Evolutionary conservation across 1,284 basidiomycete species (phyloP).

Genomic region (Peniophora sp.): DNA sequence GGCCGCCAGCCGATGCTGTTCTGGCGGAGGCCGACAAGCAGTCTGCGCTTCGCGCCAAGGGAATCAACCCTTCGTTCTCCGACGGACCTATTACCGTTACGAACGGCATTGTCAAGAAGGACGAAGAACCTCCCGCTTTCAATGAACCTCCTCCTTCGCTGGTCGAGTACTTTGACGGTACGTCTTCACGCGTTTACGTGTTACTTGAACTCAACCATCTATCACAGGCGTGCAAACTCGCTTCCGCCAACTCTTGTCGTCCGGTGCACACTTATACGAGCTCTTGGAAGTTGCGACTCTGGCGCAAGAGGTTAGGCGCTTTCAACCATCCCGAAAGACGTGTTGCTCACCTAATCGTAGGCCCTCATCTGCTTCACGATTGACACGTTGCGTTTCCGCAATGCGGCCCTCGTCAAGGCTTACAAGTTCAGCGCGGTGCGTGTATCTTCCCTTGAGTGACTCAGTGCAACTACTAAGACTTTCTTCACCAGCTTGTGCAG

Average conservation of each 20-base stretch:
- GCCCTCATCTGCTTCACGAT: slow-evolving; percentile 59
- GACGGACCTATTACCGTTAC: slow-evolving; percentile 26
- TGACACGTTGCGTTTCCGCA: slow-evolving; percentile 65
- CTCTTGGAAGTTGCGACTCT: slow-evolving; percentile 62
- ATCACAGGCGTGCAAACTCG: slow-evolving; percentile 42
- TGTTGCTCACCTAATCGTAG: slow-evolving; percentile 24
- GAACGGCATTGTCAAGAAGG: slow-evolving; percentile 56
- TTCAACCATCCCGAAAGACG: too few species aligned
- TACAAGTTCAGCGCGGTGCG: slow-evolving; percentile 54
- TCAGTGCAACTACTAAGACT: slow-evolving; percentile 2
- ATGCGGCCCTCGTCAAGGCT: slow-evolving; percentile 55
- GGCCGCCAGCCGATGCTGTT: slow-evolving; percentile 59
- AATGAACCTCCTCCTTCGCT: slow-evolving; percentile 52
- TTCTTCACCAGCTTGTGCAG: slow-evolving; percentile 45
- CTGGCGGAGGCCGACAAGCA: slow-evolving; percentile 66
- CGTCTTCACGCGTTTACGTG: slow-evolving; percentile 9
- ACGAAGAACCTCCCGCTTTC: slow-evolving; percentile 55
- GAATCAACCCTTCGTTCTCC: slow-evolving; percentile 41
- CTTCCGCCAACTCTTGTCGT: slow-evolving; percentile 35
- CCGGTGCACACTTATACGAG: slow-evolving; percentile 36
- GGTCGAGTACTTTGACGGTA: slow-evolving; percentile 54
- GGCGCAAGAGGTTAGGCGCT: slow-evolving; percentile 64
- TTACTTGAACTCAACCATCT: not conserved
- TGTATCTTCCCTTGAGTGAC: not conserved
- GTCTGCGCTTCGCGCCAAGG: slow-evolving; percentile 61